Percentiles rank a stretch among this genome's conserved stretches.
These are phyloP conservation scores for Cryptosporidium sp. DNA, from an alignment of 169 alveolate genomes.

Conservation along the genomic window DNA sequence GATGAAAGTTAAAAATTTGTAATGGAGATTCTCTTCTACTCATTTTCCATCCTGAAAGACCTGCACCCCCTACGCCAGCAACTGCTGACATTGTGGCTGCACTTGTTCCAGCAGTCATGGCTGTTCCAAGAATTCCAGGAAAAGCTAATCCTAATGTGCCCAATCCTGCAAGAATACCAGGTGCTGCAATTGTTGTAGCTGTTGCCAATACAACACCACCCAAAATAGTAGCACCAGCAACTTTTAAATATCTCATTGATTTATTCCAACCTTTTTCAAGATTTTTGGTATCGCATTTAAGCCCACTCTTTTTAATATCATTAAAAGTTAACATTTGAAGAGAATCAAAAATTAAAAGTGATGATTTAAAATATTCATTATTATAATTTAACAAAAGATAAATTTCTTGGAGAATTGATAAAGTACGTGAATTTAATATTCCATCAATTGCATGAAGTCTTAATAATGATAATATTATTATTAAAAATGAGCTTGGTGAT, in stretches of 20 bases:
- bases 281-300: constrained; percentile 21
- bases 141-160: constrained; percentile 59
- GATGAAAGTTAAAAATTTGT: constrained; percentile 39
- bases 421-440: constrained; percentile 48
- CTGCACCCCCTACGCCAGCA: constrained; percentile 73
- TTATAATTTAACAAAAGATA: constrained; percentile 23
- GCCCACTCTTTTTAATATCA: constrained; percentile 27
- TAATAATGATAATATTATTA: constrained; percentile 31
- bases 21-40: constrained; percentile 76
- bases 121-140: constrained; percentile 48
- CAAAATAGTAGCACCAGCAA: constrained; percentile 58
- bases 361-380: not conserved
- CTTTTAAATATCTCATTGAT: constrained; percentile 61
- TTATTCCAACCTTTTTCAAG: constrained; percentile 57
- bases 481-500: constrained; percentile 18
- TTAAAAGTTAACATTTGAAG: constrained; percentile 48
- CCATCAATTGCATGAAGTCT: constrained; percentile 70
- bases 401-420: constrained; percentile 37
- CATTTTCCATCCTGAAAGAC: constrained; percentile 75
- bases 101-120: constrained; percentile 51
- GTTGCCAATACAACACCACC: constrained; percentile 69
- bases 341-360: constrained; percentile 22
- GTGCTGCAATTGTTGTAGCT: constrained; percentile 73
- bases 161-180: constrained; percentile 67
- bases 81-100: constrained; percentile 67